These are phyloP conservation scores for Capronia americana DNA, from an alignment of 2,329 filamentous ascomycete species.

Conservation along the genomic window DNA sequence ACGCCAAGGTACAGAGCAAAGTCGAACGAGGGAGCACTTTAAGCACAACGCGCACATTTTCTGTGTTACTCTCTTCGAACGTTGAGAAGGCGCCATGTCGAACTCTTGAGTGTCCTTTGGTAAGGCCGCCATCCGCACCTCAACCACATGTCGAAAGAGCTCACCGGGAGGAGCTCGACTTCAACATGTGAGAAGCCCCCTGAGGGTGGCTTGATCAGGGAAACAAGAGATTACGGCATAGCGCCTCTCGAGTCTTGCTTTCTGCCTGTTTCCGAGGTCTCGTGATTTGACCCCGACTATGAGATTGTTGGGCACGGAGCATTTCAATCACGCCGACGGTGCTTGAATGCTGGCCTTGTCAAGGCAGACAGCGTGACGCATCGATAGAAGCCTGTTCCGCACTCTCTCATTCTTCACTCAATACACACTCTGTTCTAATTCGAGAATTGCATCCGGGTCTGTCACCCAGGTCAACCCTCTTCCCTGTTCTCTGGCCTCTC, in stretches of 20 bases:
- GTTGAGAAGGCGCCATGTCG: not conserved
- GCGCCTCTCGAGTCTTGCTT: not conserved
- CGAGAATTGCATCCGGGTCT: slow-evolving; percentile 27
- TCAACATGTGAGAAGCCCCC: not conserved
- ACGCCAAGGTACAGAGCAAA: not conserved
- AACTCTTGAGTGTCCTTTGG: not conserved
- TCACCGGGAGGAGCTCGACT: not conserved
- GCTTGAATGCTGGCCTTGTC: not conserved
- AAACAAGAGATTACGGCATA: slow-evolving; percentile 4
- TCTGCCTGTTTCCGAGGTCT: not conserved
- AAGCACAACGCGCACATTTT: not conserved
- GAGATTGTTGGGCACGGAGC: too few species aligned
- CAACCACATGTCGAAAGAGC: not conserved
- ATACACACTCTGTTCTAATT: slow-evolving; percentile 9
- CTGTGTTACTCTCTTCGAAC: not conserved
- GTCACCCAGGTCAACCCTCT: slow-evolving; percentile 32
- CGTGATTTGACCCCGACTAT: not conserved
- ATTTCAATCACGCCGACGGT: not conserved
- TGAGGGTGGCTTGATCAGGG: not conserved
- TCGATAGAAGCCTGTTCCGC: not conserved
- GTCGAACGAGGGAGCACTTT: not conserved
- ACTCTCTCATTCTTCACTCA: not conserved
- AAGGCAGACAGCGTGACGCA: not conserved
- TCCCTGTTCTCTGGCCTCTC: slow-evolving; percentile 26
- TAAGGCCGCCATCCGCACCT: not conserved